phyloP scores from a whole-genome alignment of 106 monocot genomes.

The Acanthochlamys bracteata region DNA sequence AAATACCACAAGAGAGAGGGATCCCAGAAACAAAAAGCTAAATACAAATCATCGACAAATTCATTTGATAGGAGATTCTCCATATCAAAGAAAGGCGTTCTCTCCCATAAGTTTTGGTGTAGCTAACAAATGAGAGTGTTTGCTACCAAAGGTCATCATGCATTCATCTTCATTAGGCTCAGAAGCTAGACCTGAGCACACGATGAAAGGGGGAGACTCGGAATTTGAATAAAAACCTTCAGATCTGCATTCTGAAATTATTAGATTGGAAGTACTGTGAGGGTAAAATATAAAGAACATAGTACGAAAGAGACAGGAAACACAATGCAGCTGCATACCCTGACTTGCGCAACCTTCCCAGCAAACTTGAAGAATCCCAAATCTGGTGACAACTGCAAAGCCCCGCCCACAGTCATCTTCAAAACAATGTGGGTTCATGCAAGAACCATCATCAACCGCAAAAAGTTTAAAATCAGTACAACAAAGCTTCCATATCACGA shows the following conservation, averaged over 20 bases:
- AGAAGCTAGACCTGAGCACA: slow-evolving; percentile 23
- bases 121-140: no score
- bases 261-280: neutral
- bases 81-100: no score
- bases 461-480: neutral
- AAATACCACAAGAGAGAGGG: neutral
- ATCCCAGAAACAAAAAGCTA: no score
- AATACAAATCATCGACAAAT: no score
- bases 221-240: slow-evolving; percentile 14
- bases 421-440: neutral
- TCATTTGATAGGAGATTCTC: no score
- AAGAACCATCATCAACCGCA: neutral
- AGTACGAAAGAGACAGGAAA: neutral
- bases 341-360: slow-evolving; percentile 6
- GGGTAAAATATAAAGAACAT: neutral
- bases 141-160: neutral
- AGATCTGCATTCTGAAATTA: slow-evolving; percentile 24
- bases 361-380: slow-evolving; percentile 7
- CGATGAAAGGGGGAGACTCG: slow-evolving; percentile 20
- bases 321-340: slow-evolving; percentile 12
- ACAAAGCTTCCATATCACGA: neutral
- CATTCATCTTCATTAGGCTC: neutral
- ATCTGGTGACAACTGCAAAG: slow-evolving; percentile 18
- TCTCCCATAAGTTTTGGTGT: no score
- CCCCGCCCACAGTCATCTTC: slow-evolving; percentile 29